Evolutionary conservation across 768 basidiomycete species (phyloP).

Genomic region (Lactifluus rugatus): DNA sequence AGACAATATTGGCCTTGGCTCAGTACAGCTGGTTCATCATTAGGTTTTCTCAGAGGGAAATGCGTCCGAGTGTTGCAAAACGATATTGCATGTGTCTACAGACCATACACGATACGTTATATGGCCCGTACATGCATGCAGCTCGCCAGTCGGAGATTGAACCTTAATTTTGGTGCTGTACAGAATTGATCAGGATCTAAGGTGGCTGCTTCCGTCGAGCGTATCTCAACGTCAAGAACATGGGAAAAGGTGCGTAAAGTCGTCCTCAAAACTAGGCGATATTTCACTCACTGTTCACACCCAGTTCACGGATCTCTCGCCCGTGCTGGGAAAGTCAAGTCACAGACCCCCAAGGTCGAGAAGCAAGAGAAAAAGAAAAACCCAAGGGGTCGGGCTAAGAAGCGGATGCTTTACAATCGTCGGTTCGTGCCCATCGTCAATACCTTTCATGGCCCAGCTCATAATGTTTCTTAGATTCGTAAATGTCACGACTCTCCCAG

Average conservation of each 20-base stretch:
- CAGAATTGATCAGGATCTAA: slow-evolving; percentile 1
- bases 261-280: neutral
- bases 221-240: slow-evolving; percentile 20
- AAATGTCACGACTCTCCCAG: slow-evolving; percentile 83
- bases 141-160: slow-evolving; percentile 4
- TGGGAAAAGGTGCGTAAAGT: slow-evolving; percentile 21
- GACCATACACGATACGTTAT: no score
- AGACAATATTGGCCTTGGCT: no score
- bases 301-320: slow-evolving; percentile 98
- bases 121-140: no score
- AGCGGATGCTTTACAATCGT: slow-evolving; percentile 88
- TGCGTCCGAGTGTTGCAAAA: no score
- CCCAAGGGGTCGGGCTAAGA: slow-evolving; percentile 96
- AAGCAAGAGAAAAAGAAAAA: slow-evolving; percentile 99
- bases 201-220: neutral
- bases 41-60: no score
- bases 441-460: neutral
- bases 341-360: slow-evolving; percentile 96
- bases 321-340: slow-evolving; percentile 99
- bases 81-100: no score
- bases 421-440: slow-evolving; percentile 42
- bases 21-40: no score
- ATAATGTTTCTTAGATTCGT: slow-evolving; percentile 53
- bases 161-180: slow-evolving; percentile 8
- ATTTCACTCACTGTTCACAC: slow-evolving; percentile 3